A percentile compares a stretch with the other conserved stretches of the same genome.
Conservation (phyloP, 306 rosid genomes). For the Lathyrus tuberosus region DNA sequence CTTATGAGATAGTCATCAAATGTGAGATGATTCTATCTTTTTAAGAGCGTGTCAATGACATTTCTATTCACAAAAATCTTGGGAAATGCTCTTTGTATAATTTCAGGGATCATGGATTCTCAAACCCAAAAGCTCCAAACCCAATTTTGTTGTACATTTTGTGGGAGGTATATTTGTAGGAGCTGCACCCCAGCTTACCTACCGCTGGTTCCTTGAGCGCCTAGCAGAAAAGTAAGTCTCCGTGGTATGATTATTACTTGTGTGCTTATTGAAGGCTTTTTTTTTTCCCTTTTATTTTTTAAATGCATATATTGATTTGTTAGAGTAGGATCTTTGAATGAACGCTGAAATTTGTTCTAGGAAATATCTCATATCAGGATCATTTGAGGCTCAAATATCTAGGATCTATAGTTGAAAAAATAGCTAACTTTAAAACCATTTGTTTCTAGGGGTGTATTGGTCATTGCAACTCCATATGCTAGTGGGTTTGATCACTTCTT, state of each 20-base stretch:
- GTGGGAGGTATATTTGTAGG: slow-evolving; percentile 97
- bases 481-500: slow-evolving; percentile 98
- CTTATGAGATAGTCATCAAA: background rate
- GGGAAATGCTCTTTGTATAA: slow-evolving; percentile 19
- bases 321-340: slow-evolving; percentile 21
- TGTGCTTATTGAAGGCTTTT: background rate
- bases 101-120: slow-evolving; percentile 97
- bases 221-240: slow-evolving; percentile 76
- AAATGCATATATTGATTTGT: slow-evolving; percentile 13
- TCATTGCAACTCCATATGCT: slow-evolving; percentile 97
- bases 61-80: no score
- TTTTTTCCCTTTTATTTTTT: background rate
- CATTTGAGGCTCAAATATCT: slow-evolving; percentile 12
- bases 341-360: slow-evolving; percentile 8
- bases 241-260: slow-evolving; percentile 14
- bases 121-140: slow-evolving; percentile 66
- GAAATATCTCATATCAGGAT: slow-evolving; percentile 22
- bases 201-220: slow-evolving; percentile 89
- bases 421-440: slow-evolving; percentile 33
- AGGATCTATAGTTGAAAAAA: slow-evolving; percentile 23
- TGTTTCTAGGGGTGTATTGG: slow-evolving; percentile 70
- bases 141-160: slow-evolving; percentile 83
- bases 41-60: no score
- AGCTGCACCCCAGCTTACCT: slow-evolving; percentile 98
- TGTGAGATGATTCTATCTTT: background rate